These are phyloP conservation scores for Talaromyces rugulosus DNA, from an alignment of 2,329 filamentous ascomycete genomes.

Conservation along the genomic window DNA sequence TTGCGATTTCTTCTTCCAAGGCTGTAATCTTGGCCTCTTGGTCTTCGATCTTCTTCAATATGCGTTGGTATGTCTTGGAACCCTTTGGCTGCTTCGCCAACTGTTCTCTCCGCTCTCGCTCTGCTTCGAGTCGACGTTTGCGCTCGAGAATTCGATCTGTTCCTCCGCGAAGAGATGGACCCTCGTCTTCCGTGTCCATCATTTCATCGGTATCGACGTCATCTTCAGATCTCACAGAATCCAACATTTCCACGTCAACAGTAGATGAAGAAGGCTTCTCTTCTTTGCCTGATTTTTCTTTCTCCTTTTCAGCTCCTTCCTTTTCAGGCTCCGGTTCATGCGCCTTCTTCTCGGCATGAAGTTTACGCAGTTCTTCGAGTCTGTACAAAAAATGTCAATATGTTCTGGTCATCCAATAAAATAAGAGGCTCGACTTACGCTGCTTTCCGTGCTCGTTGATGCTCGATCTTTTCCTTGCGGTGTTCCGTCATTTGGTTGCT, in stretches of 20 bases:
- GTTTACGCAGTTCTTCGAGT: conserved; percentile 41
- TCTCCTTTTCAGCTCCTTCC: conserved; percentile 39
- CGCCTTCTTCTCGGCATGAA: conserved; percentile 46
- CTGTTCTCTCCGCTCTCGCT: conserved; percentile 64
- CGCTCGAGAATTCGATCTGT: conserved; percentile 67
- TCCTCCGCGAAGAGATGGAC: conserved; percentile 57
- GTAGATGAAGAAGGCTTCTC: not conserved
- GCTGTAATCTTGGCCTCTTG: conserved; percentile 75
- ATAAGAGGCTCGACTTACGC: conserved; percentile 42
- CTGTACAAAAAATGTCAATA: conserved; percentile 17
- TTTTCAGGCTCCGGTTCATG: conserved; percentile 44
- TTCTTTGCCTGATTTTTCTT: conserved; percentile 14
- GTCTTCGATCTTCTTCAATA: conserved; percentile 84
- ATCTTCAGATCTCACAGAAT: conserved; percentile 10
- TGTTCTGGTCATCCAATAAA: not conserved
- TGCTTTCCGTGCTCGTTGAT: conserved; percentile 70
- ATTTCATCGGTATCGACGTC: conserved; percentile 45
- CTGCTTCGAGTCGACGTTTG: conserved; percentile 70
- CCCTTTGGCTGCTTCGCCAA: conserved; percentile 68
- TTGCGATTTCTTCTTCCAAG: conserved; percentile 78
- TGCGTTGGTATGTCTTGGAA: conserved; percentile 81
- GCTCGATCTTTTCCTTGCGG: conserved; percentile 92
- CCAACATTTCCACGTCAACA: conserved; percentile 7
- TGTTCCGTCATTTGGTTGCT: conserved; percentile 91
- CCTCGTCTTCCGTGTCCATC: conserved; percentile 69